Conservation (phyloP, 1,284 basidiomycete species). For the Afroboletus lepidellus region DNA sequence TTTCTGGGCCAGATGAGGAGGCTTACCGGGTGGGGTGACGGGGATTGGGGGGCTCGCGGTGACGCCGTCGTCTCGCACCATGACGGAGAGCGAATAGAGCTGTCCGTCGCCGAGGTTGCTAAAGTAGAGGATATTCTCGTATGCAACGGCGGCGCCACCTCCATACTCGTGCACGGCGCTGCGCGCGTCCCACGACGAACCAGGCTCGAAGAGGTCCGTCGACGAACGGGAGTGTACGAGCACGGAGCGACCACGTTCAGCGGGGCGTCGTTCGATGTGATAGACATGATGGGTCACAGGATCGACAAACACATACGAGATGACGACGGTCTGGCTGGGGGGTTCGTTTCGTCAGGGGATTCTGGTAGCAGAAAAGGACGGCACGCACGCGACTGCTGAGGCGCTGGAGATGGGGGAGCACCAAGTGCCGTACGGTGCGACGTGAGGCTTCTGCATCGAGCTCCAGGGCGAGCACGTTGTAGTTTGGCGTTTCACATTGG, state of each 20-base stretch:
- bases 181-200: conserved; percentile 3
- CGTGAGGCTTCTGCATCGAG: background rate
- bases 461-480: no score
- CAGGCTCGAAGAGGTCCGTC: conserved; percentile 1
- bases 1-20: no score
- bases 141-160: background rate
- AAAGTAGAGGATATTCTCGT: background rate
- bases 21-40: background rate
- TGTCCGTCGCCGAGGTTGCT: background rate
- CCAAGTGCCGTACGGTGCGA: conserved; percentile 3
- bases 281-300: background rate
- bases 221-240: conserved; percentile 3
- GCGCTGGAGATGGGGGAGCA: background rate
- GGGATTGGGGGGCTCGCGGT: background rate
- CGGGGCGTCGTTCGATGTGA: conserved; percentile 2
- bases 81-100: background rate
- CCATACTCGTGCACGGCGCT: conserved; percentile 2
- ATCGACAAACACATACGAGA: conserved; percentile 2
- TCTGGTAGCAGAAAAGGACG: background rate
- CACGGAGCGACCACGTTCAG: conserved; percentile 1
- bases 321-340: background rate
- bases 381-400: background rate
- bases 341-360: background rate
- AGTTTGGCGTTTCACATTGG: no score
- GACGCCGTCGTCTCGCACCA: background rate